Evolutionary conservation across 2,329 filamentous ascomycete species (phyloP), one percentile per base, ranked within the genome.

Genomic region (Drechmeria coniospora): DNA sequence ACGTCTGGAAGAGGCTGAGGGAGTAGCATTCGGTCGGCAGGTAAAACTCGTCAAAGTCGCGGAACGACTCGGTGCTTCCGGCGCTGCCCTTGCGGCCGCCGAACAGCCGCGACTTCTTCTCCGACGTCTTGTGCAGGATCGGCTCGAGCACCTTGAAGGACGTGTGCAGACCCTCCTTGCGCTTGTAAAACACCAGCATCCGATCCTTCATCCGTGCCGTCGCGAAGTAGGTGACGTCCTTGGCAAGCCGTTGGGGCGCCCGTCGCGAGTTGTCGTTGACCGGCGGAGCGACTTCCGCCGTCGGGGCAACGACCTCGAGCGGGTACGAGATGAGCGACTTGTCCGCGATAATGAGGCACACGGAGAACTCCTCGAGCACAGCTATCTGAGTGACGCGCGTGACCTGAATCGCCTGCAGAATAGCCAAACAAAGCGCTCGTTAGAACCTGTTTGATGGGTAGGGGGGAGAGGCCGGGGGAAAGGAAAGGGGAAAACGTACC

Each of bases 31-130:
- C 92, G 3, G 81, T 78, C 0, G 90, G 90, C 41, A 98, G 86
- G 56, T 95, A 98, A 55, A 98, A 98, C 41, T 95, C 90, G 57
- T 98, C 90, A 50, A 86, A 98, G 47, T 98, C 90, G 36, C 90
- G 79, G 73, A 95, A 98, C 43, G 87, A 87, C 43, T 98, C 90
- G 0, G 87, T 94, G 33, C 70, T 74, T 13, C 83, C 83, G 17
- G 67, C 64, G 8, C 68, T 68, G 9, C 58, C 54, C 33, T 58
- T 59, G 12, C 74, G 74, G 37, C 61, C 54, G 21, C 70, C 65
- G 36, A 76, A 75, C 10, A 76, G 50, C 7, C 82, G 74, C 4
- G 74, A 69, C 43, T 77, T 81, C 59, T 80, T 87, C 46, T 92
- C 81, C 0, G 80, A 76, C 1, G 84, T 79, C 48, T 93, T 94